Evolutionary conservation across 192 early-diverging fungal species (phyloP).

Genomic region (Coemansia umbellata): DNA sequence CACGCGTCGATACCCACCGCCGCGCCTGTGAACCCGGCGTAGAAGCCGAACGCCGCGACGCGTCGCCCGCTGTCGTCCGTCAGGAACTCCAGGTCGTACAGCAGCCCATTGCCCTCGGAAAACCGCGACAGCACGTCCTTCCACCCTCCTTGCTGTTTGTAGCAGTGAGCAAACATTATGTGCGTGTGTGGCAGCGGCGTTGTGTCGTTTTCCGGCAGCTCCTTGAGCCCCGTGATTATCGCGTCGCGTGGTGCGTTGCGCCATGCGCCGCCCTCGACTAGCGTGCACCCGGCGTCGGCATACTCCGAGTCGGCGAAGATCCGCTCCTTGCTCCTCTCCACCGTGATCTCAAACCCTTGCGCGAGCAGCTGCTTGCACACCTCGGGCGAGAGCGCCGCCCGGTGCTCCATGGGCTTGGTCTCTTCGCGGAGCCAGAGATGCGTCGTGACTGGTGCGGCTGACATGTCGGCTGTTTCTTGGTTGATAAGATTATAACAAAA

Average conservation of each 20-base stretch:
- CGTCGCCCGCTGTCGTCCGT: constrained; percentile 77
- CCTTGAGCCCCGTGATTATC: constrained; percentile 96
- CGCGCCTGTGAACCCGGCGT: constrained; percentile 93
- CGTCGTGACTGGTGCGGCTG: constrained; percentile 18
- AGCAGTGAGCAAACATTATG: constrained; percentile 99
- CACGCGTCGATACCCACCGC: constrained; percentile 91
- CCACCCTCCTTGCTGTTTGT: constrained; percentile 95
- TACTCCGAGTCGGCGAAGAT: constrained; percentile 92
- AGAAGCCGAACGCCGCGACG: constrained; percentile 96
- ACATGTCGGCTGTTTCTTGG: too few relatives aligned
- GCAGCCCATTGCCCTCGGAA: constrained; percentile 74
- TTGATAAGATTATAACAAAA: too few relatives aligned
- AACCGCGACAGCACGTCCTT: constrained; percentile 83
- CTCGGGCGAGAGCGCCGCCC: constrained; percentile 86
- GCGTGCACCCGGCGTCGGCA: constrained; percentile 71
- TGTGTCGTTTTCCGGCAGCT: constrained; percentile 90
- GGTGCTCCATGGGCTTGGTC: constrained; percentile 95
- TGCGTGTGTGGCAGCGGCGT: constrained; percentile 87
- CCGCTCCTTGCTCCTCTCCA: constrained; percentile 75
- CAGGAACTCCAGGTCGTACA: constrained; percentile 95
- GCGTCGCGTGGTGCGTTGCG: constrained; percentile 79
- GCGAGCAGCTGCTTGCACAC: constrained; percentile 75
- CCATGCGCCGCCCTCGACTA: constrained; percentile 82
- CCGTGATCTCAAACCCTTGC: constrained; percentile 80
- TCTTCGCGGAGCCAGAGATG: constrained; percentile 95